Evolutionary conservation across 371 early-diverging fungal genomes (phyloP).

Genomic region (Syncephalastrum contaminatum): DNA sequence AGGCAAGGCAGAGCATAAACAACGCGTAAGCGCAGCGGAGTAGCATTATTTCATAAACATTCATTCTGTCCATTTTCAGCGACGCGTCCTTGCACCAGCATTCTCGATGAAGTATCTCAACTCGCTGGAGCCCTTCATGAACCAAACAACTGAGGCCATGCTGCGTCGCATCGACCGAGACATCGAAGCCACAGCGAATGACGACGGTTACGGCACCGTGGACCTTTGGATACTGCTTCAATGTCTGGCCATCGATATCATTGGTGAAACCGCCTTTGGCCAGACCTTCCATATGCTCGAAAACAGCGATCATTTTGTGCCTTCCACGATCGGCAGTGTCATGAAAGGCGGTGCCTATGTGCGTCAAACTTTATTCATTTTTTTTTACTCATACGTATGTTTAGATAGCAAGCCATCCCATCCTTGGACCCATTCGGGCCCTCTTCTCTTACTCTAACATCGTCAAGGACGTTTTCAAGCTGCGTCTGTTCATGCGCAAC

Average conservation of each 20-base stretch:
- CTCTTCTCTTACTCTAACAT: not conserved
- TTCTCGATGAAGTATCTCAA: slow-evolving; percentile 35
- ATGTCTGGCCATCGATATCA: slow-evolving; percentile 39
- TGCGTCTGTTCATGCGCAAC: slow-evolving; percentile 20
- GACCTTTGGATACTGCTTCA: slow-evolving; percentile 34
- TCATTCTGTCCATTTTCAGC: slow-evolving; percentile 3
- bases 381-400: not conserved
- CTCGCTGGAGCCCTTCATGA: slow-evolving; percentile 34
- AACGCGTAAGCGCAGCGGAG: too few relatives aligned
- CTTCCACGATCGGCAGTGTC: slow-evolving; percentile 4
- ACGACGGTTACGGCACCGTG: slow-evolving; percentile 10
- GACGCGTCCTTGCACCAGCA: slow-evolving; percentile 37
- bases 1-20: too few relatives aligned
- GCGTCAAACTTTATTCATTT: not conserved
- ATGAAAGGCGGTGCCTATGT: not conserved
- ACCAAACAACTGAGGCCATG: slow-evolving; percentile 9
- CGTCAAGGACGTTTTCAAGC: too few relatives aligned
- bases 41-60: too few relatives aligned
- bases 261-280: slow-evolving; percentile 52
- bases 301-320: slow-evolving; percentile 30
- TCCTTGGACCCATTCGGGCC: not conserved
- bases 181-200: slow-evolving; percentile 7
- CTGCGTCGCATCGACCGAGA: slow-evolving; percentile 11
- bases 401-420: not conserved
- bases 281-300: slow-evolving; percentile 43